Base-by-base conservation (phyloP, 768 basidiomycete genomes). In the Obba rivulosa region DNA sequence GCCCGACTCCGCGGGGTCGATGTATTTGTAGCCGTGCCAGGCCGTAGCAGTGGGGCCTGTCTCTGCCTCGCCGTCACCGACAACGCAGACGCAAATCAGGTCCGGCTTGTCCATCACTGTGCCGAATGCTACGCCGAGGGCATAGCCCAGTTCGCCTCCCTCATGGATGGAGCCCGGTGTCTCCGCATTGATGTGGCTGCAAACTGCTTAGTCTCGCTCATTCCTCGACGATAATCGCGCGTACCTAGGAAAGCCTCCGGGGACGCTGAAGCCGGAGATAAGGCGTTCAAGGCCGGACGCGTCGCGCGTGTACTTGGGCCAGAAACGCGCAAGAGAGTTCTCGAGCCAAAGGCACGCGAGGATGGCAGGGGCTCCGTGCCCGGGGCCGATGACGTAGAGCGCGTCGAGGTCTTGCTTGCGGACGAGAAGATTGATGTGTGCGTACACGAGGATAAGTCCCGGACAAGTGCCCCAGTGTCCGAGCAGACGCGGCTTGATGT, bases 161-260 rank as follows among this genome's bases (percentile, higher is more conserved):
- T 96, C 92, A 57, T 96, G 92, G 53, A 96, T 94, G 3, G 80
- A 75, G 4, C 92, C 92, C 17, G 92, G 92, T 1, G 89, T 92
- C 64, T 89, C 80, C 0, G 91, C 86, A 50, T 91, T 87, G 55
- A 86, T 79, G 49, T 85, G 82, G 57, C 82, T 83, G 31, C 41
- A 48, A n/a, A 21, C 28, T 22, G n/a, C 48, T 21, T 39, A 39
- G 43, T 43, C n/a, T 41, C 36, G 34, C 22, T 8, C 21, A 7
- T 14, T n/a, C 34, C n/a, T 20, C 4, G 35, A 5, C 17, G 11
- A 28, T 2, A 34, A 14, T 13, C 16, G 17, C 37, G 64, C 74
- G 52, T 69, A 79, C 73, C 83, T 87, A 5, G 92, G 89, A 62
- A 88, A 87, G 20, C 92, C 91, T 18, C 87, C 86, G 0, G 92